phyloP scores from a whole-genome alignment of 768 basidiomycete species.

The Xerocomellus chrysenteron region DNA sequence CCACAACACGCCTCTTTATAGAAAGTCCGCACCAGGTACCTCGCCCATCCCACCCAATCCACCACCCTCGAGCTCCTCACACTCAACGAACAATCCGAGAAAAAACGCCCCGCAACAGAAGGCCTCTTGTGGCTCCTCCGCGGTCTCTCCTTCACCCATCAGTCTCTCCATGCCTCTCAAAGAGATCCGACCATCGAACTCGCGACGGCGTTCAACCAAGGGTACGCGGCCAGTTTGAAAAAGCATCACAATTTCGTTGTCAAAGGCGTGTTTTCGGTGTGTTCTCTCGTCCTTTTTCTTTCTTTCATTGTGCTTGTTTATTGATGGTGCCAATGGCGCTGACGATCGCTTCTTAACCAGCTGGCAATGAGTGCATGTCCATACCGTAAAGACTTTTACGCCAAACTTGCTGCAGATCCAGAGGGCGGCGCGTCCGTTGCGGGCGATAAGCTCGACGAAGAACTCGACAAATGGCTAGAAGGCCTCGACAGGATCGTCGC shows the following conservation, averaged over 20 bases:
- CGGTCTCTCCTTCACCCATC: constrained; percentile 87
- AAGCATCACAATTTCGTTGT: constrained; percentile 80
- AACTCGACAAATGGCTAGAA: constrained; percentile 58
- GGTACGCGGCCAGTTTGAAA: constrained; percentile 83
- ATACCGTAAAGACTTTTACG: constrained; percentile 59
- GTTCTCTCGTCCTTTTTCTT: constrained; percentile 27
- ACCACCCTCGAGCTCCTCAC: constrained; percentile 83
- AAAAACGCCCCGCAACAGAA: constrained; percentile 86
- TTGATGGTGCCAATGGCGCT: neutral
- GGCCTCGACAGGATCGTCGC: constrained; percentile 54
- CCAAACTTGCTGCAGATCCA: constrained; percentile 56
- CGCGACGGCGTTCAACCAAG: constrained; percentile 67
- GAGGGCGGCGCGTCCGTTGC: constrained; percentile 48
- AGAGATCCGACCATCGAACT: constrained; percentile 58
- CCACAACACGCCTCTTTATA: constrained; percentile 30
- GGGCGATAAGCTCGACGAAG: constrained; percentile 50
- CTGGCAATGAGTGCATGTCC: constrained; percentile 63
- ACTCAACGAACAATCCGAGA: constrained; percentile 79
- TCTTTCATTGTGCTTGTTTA: neutral
- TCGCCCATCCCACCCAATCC: constrained; percentile 61
- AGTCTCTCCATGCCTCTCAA: constrained; percentile 72
- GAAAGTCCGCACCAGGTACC: constrained; percentile 89
- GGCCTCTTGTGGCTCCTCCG: constrained; percentile 93
- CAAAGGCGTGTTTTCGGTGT: constrained; percentile 53
- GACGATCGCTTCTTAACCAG: constrained; percentile 17